A percentile compares a stretch with the other conserved stretches of the same genome.
Evolutionary conservation across 108 stramenopile genomes (phyloP).

Genomic region (Pseudonitzschia pungens): DNA sequence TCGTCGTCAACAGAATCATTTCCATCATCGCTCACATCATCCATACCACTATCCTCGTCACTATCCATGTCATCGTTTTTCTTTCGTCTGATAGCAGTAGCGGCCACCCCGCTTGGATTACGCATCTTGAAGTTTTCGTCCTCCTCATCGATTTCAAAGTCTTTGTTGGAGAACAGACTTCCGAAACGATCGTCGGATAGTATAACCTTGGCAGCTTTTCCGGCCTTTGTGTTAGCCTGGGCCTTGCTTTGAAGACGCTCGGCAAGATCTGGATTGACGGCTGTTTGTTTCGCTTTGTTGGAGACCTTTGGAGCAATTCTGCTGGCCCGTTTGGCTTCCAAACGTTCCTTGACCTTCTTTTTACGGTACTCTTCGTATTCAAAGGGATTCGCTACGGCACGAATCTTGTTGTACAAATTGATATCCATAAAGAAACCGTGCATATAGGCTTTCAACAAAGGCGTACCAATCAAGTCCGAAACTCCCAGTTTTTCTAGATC

Average conservation of each 20-base stretch:
- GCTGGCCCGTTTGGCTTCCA: constrained; percentile 89
- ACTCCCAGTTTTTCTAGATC: constrained; percentile 95
- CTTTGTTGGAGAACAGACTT: constrained; percentile 87
- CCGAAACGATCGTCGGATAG: constrained; percentile 96
- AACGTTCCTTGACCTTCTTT: constrained; percentile 85
- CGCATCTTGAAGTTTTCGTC: constrained; percentile 92
- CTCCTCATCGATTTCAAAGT: constrained; percentile 95
- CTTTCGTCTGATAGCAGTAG: constrained; percentile 36
- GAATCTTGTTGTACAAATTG: constrained; percentile 88
- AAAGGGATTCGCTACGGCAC: constrained; percentile 94
- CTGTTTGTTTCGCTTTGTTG: constrained; percentile 43
- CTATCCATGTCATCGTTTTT: constrained; percentile 84
- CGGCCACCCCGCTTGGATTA: constrained; percentile 90
- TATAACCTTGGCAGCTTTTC: constrained; percentile 66
- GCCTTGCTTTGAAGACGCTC: constrained; percentile 71
- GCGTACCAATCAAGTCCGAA: constrained; percentile 92
- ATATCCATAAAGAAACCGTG: constrained; percentile 99
- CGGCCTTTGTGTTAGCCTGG: constrained; percentile 65
- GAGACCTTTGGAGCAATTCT: constrained; percentile 71
- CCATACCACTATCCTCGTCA: constrained; percentile 52
- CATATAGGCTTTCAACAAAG: constrained; percentile 96
- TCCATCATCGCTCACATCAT: constrained; percentile 25
- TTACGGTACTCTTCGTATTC: constrained; percentile 96
- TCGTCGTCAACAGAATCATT: constrained; percentile 38
- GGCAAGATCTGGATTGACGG: constrained; percentile 79